Conservation (phyloP, 2,329 filamentous ascomycete genomes). For the Periglandula ipomoeae region DNA sequence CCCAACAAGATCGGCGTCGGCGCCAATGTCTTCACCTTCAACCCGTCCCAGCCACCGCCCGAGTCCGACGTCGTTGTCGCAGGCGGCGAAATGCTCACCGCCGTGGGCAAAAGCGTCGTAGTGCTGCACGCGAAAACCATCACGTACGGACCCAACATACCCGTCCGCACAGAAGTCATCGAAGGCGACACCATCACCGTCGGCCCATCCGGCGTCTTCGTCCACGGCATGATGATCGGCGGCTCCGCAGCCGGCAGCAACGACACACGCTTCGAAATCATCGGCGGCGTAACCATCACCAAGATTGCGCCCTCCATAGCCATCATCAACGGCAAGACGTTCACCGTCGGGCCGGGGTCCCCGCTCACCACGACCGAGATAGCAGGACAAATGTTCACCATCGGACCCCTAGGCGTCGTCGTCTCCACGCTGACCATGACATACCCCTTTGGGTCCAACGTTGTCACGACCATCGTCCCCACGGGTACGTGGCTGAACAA, state of each 20-base stretch:
- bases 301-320: slow-evolving; percentile 38
- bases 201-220: slow-evolving; percentile 33
- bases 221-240: slow-evolving; percentile 33
- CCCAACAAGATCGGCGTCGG: slow-evolving; percentile 26
- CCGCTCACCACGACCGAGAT: slow-evolving; percentile 35
- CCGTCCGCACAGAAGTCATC: slow-evolving; percentile 29
- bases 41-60: slow-evolving; percentile 18
- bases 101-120: slow-evolving; percentile 29
- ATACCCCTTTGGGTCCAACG: slow-evolving; percentile 36
- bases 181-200: slow-evolving; percentile 43
- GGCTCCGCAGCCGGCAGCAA: slow-evolving; percentile 26
- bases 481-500: slow-evolving; percentile 16
- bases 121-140: slow-evolving; percentile 34
- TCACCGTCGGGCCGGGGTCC: slow-evolving; percentile 38
- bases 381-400: slow-evolving; percentile 40
- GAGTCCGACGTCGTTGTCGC: slow-evolving; percentile 35
- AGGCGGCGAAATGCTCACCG: slow-evolving; percentile 39
- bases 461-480: slow-evolving; percentile 31
- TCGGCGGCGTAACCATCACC: slow-evolving; percentile 44
- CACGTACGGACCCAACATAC: slow-evolving; percentile 31
- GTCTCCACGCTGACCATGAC: slow-evolving; percentile 35
- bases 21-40: slow-evolving; percentile 28
- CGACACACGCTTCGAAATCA: slow-evolving; percentile 34
- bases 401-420: slow-evolving; percentile 38
- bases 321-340: slow-evolving; percentile 40